Base-by-base conservation (phyloP, 2,329 filamentous ascomycete species). In the Chaetoscypha palmicola region DNA sequence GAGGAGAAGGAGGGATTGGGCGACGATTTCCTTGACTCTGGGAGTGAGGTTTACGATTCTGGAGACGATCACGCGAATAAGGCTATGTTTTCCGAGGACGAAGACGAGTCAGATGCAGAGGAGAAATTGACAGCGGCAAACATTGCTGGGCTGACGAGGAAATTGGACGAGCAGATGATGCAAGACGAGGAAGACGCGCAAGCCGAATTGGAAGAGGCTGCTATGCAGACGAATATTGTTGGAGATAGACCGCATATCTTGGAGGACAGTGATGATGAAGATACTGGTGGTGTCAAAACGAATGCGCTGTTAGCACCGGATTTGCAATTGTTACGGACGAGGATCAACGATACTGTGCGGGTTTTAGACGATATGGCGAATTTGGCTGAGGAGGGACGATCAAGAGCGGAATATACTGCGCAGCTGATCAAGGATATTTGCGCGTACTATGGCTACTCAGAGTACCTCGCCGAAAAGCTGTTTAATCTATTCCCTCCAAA, bases 391-490 rank as follows among this genome's bases (percentile, higher is more conserved):
- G 77, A 84, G 30, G 84, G 82, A 22, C 80, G 86, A 55, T 94
- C 87, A 45, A 79, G 92, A 57, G 78, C 84, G 40, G 92, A 97
- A 62, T 97, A 98, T 65, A 88, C 86, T 11, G 72, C 79, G 17
- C 86, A 94, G 64, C 73, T 98, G 43, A 68, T 97, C 49, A 86
- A 88, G 66, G 92, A 98, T 60, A 86, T 97, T 47, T 96, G 89
- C 69, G 79, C 84, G 44, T 98, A 98, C 73, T 98, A 98, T 63
- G 90, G 91, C 48, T 98, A 98, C 71, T 94, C 86, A 3, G 79
- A 84, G 28, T 97, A 84, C 68, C 76, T 98, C n/a, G 92, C 90
- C 3, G 87, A 95, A 67, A 98, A 97, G 73, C 80, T 98, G 12
- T 89, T 90, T 69, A 83, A 84, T 60, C 79, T 98, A 5, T 97